phyloP scores from a whole-genome alignment of 2,329 filamentous ascomycete genomes.

The Penicillium hordei region DNA sequence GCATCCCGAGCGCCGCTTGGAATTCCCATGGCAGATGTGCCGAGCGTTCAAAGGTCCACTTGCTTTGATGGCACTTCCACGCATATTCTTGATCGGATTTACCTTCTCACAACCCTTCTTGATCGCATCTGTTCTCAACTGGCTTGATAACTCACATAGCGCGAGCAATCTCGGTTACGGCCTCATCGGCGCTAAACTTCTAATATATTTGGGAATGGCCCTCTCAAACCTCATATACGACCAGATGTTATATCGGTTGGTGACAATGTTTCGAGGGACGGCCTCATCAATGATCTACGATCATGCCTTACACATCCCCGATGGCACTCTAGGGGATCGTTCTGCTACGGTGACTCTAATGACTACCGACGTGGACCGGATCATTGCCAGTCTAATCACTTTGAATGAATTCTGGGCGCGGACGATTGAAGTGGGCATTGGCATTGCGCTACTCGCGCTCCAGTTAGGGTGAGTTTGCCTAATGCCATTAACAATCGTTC shows the following conservation, averaged over 20 bases:
- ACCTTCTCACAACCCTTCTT: not conserved
- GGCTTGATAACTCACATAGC: not conserved
- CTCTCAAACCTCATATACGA: not conserved
- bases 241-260: not conserved
- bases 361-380: not conserved
- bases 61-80: not conserved
- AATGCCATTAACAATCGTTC: not conserved
- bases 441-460: not conserved
- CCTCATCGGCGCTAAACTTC: not conserved
- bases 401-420: not conserved
- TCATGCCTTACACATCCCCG: not conserved
- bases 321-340: not conserved
- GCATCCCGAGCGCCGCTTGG: no score
- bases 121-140: not conserved
- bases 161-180: not conserved
- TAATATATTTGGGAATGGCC: not conserved
- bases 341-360: not conserved
- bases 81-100: not conserved
- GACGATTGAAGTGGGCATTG: not conserved
- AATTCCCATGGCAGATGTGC: no score
- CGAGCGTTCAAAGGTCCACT: not conserved
- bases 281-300: not conserved
- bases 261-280: not conserved
- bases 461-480: not conserved
- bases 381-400: not conserved